Conservation (phyloP, 805 yeast genomes). For the Hanseniaspora singularis region DNA sequence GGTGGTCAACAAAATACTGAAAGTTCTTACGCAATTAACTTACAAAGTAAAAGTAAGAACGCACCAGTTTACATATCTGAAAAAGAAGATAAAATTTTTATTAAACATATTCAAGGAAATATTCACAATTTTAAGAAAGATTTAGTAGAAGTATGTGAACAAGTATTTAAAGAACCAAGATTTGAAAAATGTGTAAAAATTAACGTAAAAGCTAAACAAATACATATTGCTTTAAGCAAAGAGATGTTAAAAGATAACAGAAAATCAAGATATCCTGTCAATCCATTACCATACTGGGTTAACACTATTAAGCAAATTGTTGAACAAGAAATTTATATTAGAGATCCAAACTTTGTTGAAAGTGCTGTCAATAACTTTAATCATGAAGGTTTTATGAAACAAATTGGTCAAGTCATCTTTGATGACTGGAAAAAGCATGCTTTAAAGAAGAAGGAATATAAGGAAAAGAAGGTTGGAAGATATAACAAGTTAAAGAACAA, state of each 20-base stretch:
- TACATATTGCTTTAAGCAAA: conserved; percentile 2
- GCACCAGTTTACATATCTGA: conserved; percentile 1
- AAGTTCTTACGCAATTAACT: not conserved
- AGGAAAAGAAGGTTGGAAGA: not conserved
- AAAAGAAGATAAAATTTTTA: not conserved
- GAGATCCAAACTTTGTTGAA: conserved; percentile 1
- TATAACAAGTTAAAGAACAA: not conserved
- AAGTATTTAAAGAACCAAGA: conserved; percentile 3
- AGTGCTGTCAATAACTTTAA: conserved; percentile 1
- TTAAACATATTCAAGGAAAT: conserved; percentile 7
- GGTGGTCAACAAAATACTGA: not conserved
- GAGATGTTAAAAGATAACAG: not conserved
- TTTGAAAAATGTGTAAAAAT: not conserved
- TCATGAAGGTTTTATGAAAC: conserved; percentile 6
- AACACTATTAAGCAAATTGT: conserved; percentile 6
- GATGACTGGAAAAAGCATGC: conserved; percentile 6
- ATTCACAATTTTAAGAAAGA: not conserved
- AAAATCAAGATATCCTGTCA: not conserved
- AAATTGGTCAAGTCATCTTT: conserved; percentile 1
- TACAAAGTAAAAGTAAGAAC: not conserved
- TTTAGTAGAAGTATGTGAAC: not conserved
- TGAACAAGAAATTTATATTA: conserved; percentile 2
- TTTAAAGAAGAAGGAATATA: not conserved
- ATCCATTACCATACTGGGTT: conserved; percentile 1
- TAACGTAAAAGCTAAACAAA: not conserved